These are phyloP conservation scores for Piper betle DNA, from an alignment of 164 flowering plant species.

Conservation along the genomic window DNA sequence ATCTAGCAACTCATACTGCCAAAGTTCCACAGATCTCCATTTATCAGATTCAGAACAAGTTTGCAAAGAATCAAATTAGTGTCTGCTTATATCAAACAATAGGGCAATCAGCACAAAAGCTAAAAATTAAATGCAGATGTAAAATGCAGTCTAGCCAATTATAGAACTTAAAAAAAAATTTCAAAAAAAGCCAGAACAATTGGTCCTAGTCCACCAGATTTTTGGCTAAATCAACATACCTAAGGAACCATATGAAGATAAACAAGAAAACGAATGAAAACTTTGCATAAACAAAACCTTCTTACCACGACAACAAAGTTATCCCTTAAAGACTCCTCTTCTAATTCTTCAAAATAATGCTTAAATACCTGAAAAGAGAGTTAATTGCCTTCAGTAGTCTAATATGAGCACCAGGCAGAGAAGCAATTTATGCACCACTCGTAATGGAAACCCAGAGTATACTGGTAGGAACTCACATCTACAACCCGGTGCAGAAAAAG, in stretches of 20 bases:
- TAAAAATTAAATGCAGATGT: neutral
- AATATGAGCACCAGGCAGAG: neutral
- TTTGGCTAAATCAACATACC: no score
- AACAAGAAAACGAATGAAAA: neutral
- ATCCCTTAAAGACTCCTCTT: conserved; percentile 95
- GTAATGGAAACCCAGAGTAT: neutral
- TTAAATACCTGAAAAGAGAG: conserved; percentile 58
- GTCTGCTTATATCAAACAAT: neutral
- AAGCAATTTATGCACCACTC: neutral
- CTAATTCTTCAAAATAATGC: conserved; percentile 94
- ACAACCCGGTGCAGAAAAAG: conserved; percentile 86
- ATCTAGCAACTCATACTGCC: conserved; percentile 94
- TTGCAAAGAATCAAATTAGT: neutral
- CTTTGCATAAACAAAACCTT: neutral
- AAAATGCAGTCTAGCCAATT: neutral
- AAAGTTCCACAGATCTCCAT: conserved; percentile 6
- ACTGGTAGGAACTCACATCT: conserved; percentile 48
- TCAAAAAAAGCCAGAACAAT: no score
- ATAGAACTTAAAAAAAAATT: neutral
- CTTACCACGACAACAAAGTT: conserved; percentile 98
- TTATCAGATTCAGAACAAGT: neutral
- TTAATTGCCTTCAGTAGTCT: neutral
- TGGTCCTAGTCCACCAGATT: no score
- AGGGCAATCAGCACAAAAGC: neutral
- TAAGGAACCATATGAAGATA: neutral